phyloP scores from a whole-genome alignment of 805 yeast species.

The Suhomyces pyralidae region DNA sequence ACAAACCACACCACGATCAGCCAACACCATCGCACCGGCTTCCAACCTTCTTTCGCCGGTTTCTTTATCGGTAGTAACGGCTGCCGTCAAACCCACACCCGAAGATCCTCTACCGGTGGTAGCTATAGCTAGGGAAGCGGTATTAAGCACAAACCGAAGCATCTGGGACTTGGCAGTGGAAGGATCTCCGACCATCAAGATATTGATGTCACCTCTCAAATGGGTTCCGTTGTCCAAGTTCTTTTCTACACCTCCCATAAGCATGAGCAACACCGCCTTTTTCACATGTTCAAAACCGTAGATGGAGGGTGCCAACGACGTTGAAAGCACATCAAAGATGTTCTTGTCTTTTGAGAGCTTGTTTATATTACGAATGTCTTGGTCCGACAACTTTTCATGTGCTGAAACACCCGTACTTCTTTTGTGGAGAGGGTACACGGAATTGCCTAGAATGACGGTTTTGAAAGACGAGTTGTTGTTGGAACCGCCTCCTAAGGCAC shows the following conservation, averaged over 20 bases:
- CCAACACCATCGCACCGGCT: slow-evolving; percentile 99
- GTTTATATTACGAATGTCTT: slow-evolving; percentile 84
- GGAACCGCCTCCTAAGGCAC: slow-evolving; percentile 78
- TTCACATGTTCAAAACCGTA: slow-evolving; percentile 91
- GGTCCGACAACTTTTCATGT: slow-evolving; percentile 64
- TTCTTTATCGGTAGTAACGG: slow-evolving; percentile 93
- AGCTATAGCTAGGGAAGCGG: slow-evolving; percentile 93
- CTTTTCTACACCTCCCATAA: slow-evolving; percentile 92
- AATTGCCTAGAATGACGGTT: slow-evolving; percentile 83
- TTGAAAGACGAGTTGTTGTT: slow-evolving; percentile 65
- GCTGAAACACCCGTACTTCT: slow-evolving; percentile 83
- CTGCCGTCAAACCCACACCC: slow-evolving; percentile 99
- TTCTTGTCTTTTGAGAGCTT: slow-evolving; percentile 65
- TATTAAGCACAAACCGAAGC: slow-evolving; percentile 87
- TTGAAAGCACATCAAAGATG: slow-evolving; percentile 74
- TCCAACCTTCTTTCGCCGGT: slow-evolving; percentile 95
- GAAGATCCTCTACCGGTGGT: slow-evolving; percentile 99
- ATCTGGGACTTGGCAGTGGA: slow-evolving; percentile 97
- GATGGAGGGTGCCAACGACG: slow-evolving; percentile 92
- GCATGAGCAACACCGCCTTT: slow-evolving; percentile 84
- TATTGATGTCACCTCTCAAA: slow-evolving; percentile 95
- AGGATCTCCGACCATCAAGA: slow-evolving; percentile 97
- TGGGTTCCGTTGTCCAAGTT: slow-evolving; percentile 94
- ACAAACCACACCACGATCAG: slow-evolving; percentile 96
- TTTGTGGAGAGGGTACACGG: slow-evolving; percentile 84